Evolutionary conservation across 768 basidiomycete species (phyloP).

Genomic region (Tricholoma sp.): DNA sequence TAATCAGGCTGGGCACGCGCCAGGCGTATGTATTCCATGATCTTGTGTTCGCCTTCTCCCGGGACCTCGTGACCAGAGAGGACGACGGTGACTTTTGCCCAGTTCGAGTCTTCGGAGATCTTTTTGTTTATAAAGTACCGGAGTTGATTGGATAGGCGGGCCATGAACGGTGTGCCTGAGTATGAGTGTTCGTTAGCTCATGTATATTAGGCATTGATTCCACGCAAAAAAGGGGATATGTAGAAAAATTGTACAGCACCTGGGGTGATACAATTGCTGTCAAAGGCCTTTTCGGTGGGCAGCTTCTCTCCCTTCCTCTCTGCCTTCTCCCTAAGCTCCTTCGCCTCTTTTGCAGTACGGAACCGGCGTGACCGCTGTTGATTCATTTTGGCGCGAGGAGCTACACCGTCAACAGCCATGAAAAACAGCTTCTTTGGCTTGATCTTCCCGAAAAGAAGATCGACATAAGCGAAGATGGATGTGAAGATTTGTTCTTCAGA

Average conservation of each 20-base stretch:
- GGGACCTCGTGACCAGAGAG: constrained; percentile 97
- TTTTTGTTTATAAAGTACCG: constrained; percentile 98
- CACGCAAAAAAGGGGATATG: not conserved
- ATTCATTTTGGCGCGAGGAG: constrained; percentile 98
- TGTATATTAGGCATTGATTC: not conserved
- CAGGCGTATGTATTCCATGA: constrained; percentile 97
- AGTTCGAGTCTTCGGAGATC: constrained; percentile 94
- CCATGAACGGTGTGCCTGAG: constrained; percentile 93
- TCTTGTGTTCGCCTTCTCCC: constrained; percentile 99
- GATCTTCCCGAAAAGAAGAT: constrained; percentile 94
- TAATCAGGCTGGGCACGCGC: constrained; percentile 94
- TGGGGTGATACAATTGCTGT: constrained; percentile 98
- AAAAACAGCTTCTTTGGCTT: constrained; percentile 98
- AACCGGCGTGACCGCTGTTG: constrained; percentile 94
- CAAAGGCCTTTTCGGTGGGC: constrained; percentile 93
- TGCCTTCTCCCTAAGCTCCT: constrained; percentile 83
- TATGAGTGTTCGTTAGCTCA: not conserved
- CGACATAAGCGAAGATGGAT: constrained; percentile 94
- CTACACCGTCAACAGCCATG: constrained; percentile 98
- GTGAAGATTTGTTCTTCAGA: constrained; percentile 98
- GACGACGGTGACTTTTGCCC: constrained; percentile 89
- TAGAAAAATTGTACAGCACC: constrained; percentile 43
- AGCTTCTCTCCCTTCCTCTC: constrained; percentile 84
- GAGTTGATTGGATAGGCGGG: constrained; percentile 83
- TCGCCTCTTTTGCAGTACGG: constrained; percentile 89